Evolutionary conservation across 1,139 yeast genomes (phyloP).

Genomic region (Lodderomyces oxycetoniae): DNA sequence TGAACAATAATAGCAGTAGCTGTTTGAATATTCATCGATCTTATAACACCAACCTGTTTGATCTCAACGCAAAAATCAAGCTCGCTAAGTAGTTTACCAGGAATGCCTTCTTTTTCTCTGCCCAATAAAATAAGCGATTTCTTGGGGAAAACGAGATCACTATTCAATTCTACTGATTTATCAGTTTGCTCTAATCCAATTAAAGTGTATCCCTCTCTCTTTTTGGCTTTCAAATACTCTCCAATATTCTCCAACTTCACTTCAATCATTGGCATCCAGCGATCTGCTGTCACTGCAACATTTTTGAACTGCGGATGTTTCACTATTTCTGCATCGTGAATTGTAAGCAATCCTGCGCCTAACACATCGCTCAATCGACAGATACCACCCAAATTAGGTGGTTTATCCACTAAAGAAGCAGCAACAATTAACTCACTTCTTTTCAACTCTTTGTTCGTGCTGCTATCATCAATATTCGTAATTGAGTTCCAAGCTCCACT

Average conservation of each 20-base stretch:
- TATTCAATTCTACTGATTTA: slow-evolving; percentile 65
- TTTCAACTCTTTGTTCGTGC: slow-evolving; percentile 35
- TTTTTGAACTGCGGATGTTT: slow-evolving; percentile 67
- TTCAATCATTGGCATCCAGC: slow-evolving; percentile 94
- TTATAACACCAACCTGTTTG: slow-evolving; percentile 83
- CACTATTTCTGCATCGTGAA: slow-evolving; percentile 63
- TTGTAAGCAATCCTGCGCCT: slow-evolving; percentile 80
- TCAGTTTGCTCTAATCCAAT: slow-evolving; percentile 94
- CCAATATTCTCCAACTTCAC: slow-evolving; percentile 56
- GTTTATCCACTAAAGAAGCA: slow-evolving; percentile 84
- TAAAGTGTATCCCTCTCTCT: slow-evolving; percentile 75
- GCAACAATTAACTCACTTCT: slow-evolving; percentile 80
- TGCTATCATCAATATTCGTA: slow-evolving; percentile 51
- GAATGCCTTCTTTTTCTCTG: slow-evolving; percentile 86
- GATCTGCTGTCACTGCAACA: slow-evolving; percentile 92
- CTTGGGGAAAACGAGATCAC: slow-evolving; percentile 64
- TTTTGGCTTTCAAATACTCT: slow-evolving; percentile 56
- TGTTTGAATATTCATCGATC: slow-evolving; percentile 96
- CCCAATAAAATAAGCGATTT: slow-evolving; percentile 79
- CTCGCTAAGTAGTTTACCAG: slow-evolving; percentile 78
- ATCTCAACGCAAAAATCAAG: slow-evolving; percentile 86
- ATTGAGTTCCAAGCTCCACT: slow-evolving; percentile 84
- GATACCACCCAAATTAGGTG: slow-evolving; percentile 91
- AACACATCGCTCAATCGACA: slow-evolving; percentile 88
- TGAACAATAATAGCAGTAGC: slow-evolving; percentile 93